phyloP scores from a whole-genome alignment of 768 basidiomycete genomes.

The Tulasnella sp. region DNA sequence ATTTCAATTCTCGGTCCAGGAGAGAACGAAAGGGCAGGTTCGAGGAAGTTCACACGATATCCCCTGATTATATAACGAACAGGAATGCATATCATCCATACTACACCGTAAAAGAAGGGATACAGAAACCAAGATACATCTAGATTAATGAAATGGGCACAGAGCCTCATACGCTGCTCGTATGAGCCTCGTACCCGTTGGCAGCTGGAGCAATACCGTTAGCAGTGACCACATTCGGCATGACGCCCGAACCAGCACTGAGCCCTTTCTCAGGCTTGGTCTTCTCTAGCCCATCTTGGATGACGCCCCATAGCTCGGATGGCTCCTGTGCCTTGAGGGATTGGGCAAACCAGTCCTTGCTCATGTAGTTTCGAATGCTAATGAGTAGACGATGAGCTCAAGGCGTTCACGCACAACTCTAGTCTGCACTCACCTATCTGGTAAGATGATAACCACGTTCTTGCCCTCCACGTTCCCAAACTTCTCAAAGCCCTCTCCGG shows the following conservation, averaged over 20 bases:
- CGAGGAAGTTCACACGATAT: background rate
- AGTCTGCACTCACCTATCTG: conserved; percentile 67
- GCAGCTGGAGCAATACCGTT: background rate
- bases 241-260: background rate
- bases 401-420: background rate
- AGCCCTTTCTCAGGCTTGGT: background rate
- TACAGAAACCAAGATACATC: background rate
- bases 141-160: background rate
- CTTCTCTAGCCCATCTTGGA: conserved; percentile 35
- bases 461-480: conserved; percentile 58
- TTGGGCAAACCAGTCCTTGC: conserved; percentile 83
- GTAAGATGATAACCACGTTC: conserved; percentile 83
- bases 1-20: background rate
- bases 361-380: conserved; percentile 93
- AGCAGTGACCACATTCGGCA: background rate
- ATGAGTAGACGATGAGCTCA: background rate
- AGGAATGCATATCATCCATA: no score
- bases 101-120: background rate
- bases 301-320: conserved; percentile 45
- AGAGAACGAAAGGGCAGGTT: background rate
- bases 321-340: conserved; percentile 45
- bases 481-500: conserved; percentile 48
- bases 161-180: background rate
- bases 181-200: background rate
- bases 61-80: conserved; percentile 9